Base-by-base conservation (phyloP, 2,329 filamentous ascomycete species). In the Ramularia endophylla region DNA sequence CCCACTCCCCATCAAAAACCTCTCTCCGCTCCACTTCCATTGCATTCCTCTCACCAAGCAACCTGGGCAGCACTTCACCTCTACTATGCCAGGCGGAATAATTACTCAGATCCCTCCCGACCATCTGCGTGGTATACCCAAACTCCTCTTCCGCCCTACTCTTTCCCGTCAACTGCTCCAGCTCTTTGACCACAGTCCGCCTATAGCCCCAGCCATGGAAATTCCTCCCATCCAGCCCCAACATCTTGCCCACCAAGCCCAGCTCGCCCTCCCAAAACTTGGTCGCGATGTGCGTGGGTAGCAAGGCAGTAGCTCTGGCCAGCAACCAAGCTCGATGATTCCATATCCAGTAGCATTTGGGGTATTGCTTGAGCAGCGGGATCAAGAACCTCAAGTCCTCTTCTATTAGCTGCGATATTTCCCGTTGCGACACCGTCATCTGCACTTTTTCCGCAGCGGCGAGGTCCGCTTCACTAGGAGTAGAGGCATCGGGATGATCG, bases 271-370 rank as follows among this genome's bases (percentile, higher is more conserved):
- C 72, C 92, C 92, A 98, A 36, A 95, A 71, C 28, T 72, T 66
- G 16, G 76, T 73, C 2, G 87, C 78, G 12, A 69, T 59, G 0
- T 68, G 43, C 1, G 65, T 48, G 2, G 79, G 74, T 8, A 95
- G 70, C 13, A 81, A 71, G 9, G 72, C 61, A 34, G 83, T 85
- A 25, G 81, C 81, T 61, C 87, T 78, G 40, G 82, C 71, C 11
- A 98, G 71, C 3, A 90, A 70, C 89, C 92, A 98, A 33, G 83
- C 67, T 19, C 92, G 82, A 65, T 95, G 90, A 55, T 95, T 94
- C 92, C 92, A 98, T 58, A 98, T 90, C 90, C 92, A 97, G 69
- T 98, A 98, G 72, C 92, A 97, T 64, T 98, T 98, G 5, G 92
- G 92, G 52, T 80, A 90, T 52, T 87, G 80, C 50, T 86, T 75